Base-by-base conservation (phyloP, 129 eudicot genomes). In the Tagetes patula region DNA sequence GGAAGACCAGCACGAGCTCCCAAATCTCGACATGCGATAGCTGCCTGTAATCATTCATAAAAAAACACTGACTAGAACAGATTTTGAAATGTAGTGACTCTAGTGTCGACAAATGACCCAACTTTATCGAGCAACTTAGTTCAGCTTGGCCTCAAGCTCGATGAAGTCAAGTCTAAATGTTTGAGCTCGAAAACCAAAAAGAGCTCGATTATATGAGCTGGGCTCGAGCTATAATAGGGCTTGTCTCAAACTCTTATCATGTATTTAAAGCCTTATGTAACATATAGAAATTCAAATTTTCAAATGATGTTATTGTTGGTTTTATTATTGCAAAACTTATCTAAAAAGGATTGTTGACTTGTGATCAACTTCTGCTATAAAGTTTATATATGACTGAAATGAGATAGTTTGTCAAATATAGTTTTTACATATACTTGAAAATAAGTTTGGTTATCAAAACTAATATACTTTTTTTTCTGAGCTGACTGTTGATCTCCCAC, bases 1-100 rank as follows among this genome's bases (percentile, higher is more conserved):
- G 98, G 98, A 82, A 89, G 97, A 76, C 96, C 90, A 61, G 92
- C 77, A 76, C 98, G 80, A 59, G 98, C 98, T 79, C 98, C 98
- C 75, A 93, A 74, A 9, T 82, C 92, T 79, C 95, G 81, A 60
- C 96, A 89, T 42, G 82, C 62, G 4, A 83, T 79, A 32, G 87
- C 92, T 32, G 96, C 98, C 98, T 93, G 92, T 61, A 69, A 60
- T 73, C 6, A 36, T 47, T 32, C 48, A 43, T 49, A 65, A 53
- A 42, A 43, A 5, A 39, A 0, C 31, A 67, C 10, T 2, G 31
- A 55, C 13, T 13, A 64, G 48, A 39, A 59, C 65, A 59, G 10
- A 59, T 32, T 59, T 59, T 34, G 27, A 20, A 20, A 20, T 20
- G 27, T 20, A 20, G 27, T 20, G 27, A 20, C 27, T 20, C 27